These are phyloP conservation scores for Suaeda aralocaspica DNA, from an alignment of 148 eudicot genomes.

Conservation along the genomic window DNA sequence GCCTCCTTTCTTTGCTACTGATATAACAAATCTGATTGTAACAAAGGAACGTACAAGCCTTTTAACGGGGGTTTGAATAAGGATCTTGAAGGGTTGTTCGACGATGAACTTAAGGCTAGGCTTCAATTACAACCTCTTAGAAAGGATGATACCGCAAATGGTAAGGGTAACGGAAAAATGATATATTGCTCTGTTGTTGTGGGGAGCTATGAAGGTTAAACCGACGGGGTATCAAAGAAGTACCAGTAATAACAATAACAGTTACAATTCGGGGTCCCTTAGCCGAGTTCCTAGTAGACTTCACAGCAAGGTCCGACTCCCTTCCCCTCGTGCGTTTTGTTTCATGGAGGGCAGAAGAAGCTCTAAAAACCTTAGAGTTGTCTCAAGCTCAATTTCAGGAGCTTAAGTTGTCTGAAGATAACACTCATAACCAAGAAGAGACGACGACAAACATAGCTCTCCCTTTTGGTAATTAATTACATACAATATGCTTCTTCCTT, in stretches of 20 bases:
- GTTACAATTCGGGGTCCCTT: neutral
- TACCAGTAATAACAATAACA: slow-evolving; percentile 1
- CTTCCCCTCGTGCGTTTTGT: slow-evolving; percentile 60
- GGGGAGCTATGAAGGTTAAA: slow-evolving; percentile 68
- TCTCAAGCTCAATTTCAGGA: slow-evolving; percentile 44
- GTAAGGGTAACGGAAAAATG: slow-evolving; percentile 2
- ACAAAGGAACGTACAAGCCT: slow-evolving; percentile 41
- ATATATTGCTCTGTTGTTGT: slow-evolving; percentile 76
- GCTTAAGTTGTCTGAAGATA: slow-evolving; percentile 43
- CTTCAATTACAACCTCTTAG: slow-evolving; percentile 28
- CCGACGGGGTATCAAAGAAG: slow-evolving; percentile 29
- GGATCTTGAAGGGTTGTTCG: slow-evolving; percentile 44
- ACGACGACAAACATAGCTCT: slow-evolving; percentile 12
- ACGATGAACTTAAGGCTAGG: slow-evolving; percentile 46
- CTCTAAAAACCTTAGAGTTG: slow-evolving; percentile 38
- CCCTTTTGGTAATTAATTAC: slow-evolving; percentile 17
- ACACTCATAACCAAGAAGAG: slow-evolving; percentile 37
- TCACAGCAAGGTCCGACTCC: slow-evolving; percentile 38
- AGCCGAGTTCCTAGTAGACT: slow-evolving; percentile 31
- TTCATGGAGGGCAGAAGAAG: slow-evolving; percentile 52
- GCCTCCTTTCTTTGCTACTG: slow-evolving; percentile 72
- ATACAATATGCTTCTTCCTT: neutral
- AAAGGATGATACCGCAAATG: slow-evolving; percentile 30
- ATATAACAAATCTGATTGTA: slow-evolving; percentile 41
- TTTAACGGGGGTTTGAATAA: slow-evolving; percentile 41